A percentile compares a stretch with the other conserved stretches of the same genome.
Evolutionary conservation across 2,329 filamentous ascomycete species (phyloP).

Genomic region (Aureobasidium sp.): DNA sequence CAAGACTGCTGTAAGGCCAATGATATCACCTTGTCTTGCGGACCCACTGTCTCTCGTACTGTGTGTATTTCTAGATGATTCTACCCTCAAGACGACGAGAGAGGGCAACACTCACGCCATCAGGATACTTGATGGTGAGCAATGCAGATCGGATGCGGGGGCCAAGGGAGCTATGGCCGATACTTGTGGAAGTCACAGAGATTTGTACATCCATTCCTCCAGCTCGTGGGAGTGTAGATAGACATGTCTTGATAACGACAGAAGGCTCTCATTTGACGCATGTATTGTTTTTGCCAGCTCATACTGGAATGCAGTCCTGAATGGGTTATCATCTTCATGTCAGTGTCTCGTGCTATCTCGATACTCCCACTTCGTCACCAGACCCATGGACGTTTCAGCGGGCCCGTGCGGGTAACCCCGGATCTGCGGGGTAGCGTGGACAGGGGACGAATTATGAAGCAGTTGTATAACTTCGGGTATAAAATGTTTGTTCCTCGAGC

Average conservation of each 20-base stretch:
- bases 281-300: neutral
- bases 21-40: neutral
- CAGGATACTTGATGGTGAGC: neutral
- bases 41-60: neutral
- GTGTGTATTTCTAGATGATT: neutral
- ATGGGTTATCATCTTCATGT: neutral
- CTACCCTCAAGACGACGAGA: neutral
- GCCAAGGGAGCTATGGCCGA: slow-evolving; percentile 6
- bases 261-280: neutral
- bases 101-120: neutral
- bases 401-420: neutral
- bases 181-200: neutral
- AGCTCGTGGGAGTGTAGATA: neutral
- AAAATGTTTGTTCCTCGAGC: neutral
- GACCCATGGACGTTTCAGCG: neutral
- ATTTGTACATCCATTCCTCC: neutral
- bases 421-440: neutral
- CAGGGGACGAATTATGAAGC: neutral
- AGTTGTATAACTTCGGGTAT: neutral
- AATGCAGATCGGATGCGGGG: slow-evolving; percentile 8
- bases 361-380: neutral
- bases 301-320: neutral
- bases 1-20: neutral
- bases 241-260: neutral
- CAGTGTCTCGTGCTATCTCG: neutral